phyloP scores from a whole-genome alignment of 257 asterid species.

The Galeopsis tetrahit region DNA sequence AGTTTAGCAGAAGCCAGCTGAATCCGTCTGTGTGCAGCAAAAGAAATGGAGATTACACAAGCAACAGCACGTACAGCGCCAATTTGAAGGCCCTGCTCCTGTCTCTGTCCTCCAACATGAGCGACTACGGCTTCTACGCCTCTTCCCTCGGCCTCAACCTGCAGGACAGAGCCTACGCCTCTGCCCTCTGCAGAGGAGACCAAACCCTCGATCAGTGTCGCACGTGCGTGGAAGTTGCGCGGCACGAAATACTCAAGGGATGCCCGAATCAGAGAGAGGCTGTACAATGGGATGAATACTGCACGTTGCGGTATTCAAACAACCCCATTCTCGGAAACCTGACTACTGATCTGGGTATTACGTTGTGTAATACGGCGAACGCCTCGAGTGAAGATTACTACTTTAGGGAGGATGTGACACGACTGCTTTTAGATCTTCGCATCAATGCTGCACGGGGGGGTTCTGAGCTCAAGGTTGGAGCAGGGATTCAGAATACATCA shows the following conservation, averaged over 20 bases:
- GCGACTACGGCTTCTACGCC: neutral
- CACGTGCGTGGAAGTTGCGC: too few relatives aligned
- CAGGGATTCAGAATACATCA: neutral
- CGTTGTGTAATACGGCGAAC: too few relatives aligned
- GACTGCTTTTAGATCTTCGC: neutral
- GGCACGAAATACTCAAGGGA: too few relatives aligned
- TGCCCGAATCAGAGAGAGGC: too few relatives aligned
- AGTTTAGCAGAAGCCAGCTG: neutral
- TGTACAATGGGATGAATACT: too few relatives aligned
- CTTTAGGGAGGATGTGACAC: neutral
- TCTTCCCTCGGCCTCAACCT: neutral
- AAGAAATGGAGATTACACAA: neutral
- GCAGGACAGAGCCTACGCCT: too few relatives aligned
- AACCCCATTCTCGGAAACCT: neutral
- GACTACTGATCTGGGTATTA: too few relatives aligned
- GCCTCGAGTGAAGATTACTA: neutral
- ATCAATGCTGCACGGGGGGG: constrained; percentile 28
- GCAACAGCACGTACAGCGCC: neutral
- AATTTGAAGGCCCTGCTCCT: neutral
- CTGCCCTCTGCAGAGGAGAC: too few relatives aligned
- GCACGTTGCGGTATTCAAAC: too few relatives aligned
- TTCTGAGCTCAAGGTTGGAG: neutral
- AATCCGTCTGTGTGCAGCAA: neutral
- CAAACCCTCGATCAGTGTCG: too few relatives aligned
- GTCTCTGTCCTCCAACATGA: neutral